Evolutionary conservation across 495 filamentous ascomycete species (phyloP).

Genomic region (Aspergillus kassunensis): DNA sequence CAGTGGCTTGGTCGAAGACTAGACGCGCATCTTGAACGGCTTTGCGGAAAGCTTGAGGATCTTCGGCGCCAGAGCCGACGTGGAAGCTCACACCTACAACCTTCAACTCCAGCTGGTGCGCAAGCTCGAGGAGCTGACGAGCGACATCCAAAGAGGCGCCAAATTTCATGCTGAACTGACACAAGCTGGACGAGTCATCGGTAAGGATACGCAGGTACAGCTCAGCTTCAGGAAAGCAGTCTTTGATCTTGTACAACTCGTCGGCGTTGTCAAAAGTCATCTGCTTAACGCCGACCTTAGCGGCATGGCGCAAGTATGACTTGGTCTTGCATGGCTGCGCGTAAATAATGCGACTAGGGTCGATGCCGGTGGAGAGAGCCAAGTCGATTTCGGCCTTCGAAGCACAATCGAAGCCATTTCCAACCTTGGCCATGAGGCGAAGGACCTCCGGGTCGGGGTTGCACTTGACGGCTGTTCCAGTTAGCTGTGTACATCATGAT

Average conservation of each 20-base stretch:
- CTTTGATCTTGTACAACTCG: constrained; percentile 96
- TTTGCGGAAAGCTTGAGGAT: constrained; percentile 81
- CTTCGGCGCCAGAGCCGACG: constrained; percentile 91
- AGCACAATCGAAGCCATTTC: constrained; percentile 96
- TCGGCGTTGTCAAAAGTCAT: constrained; percentile 99
- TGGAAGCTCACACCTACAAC: constrained; percentile 97
- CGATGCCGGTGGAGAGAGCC: constrained; percentile 77
- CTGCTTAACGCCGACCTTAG: constrained; percentile 80
- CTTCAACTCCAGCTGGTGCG: constrained; percentile 85
- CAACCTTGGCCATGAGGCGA: constrained; percentile 77
- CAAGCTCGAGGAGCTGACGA: constrained; percentile 70
- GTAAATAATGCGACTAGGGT: constrained; percentile 93
- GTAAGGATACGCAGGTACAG: constrained; percentile 91
- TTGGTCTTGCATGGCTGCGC: constrained; percentile 99
- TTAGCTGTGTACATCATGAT: neutral
- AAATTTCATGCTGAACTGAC: constrained; percentile 94
- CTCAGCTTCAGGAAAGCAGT: constrained; percentile 81
- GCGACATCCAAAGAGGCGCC: constrained; percentile 84
- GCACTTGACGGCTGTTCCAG: constrained; percentile 81
- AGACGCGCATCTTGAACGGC: constrained; percentile 82
- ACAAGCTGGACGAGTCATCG: constrained; percentile 91
- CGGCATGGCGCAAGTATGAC: constrained; percentile 88
- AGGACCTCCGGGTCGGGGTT: constrained; percentile 91
- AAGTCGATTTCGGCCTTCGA: constrained; percentile 95
- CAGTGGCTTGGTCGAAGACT: constrained; percentile 84